A percentile compares a stretch with the other conserved stretches of the same genome.
Conservation (phyloP, 1,284 basidiomycete genomes). For the Coniferiporia sulphurascens region DNA sequence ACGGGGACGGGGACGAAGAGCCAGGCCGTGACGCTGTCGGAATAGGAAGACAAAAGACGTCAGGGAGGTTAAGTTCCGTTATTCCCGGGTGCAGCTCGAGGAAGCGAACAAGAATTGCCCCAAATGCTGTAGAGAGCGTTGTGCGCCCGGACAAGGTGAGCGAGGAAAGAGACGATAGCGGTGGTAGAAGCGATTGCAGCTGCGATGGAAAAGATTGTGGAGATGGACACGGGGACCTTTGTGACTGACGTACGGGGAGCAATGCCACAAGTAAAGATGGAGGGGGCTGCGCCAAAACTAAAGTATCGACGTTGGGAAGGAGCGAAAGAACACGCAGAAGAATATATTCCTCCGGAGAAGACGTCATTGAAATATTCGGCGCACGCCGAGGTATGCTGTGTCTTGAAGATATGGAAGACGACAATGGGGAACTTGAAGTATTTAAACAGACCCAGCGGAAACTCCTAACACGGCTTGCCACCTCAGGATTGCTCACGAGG, state of each 20-base stretch:
- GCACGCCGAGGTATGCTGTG: slow-evolving; percentile 13
- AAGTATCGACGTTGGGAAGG: slow-evolving; percentile 2
- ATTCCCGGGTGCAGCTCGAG: slow-evolving; percentile 14
- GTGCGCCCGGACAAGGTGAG: slow-evolving; percentile 13
- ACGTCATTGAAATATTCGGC: slow-evolving; percentile 12
- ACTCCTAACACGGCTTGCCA: slow-evolving; percentile 1
- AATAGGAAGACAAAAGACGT: slow-evolving; percentile 16
- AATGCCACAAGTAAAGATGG: slow-evolving; percentile 1
- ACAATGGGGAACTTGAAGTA: slow-evolving; percentile 1
- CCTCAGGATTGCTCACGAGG: not conserved
- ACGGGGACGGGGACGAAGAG: slow-evolving; percentile 4
- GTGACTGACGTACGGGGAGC: slow-evolving; percentile 2
- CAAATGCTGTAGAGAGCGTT: slow-evolving; percentile 10
- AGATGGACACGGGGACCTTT: slow-evolving; percentile 2
- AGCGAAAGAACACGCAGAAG: slow-evolving; percentile 10
- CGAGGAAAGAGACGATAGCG: slow-evolving; percentile 1
- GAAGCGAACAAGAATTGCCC: slow-evolving; percentile 9
- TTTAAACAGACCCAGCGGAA: slow-evolving; percentile 9
- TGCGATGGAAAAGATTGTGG: slow-evolving; percentile 1
- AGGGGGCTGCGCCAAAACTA: slow-evolving; percentile 8
- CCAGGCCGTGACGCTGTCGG: not conserved
- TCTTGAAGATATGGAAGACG: slow-evolving; percentile 1
- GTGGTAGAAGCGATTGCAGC: not conserved
- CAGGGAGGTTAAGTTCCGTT: slow-evolving; percentile 11
- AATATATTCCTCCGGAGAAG: slow-evolving; percentile 14